A percentile compares a stretch with the other conserved stretches of the same genome.
Conservation (phyloP, 768 basidiomycete genomes). For the Leccinum aurantiacum region DNA sequence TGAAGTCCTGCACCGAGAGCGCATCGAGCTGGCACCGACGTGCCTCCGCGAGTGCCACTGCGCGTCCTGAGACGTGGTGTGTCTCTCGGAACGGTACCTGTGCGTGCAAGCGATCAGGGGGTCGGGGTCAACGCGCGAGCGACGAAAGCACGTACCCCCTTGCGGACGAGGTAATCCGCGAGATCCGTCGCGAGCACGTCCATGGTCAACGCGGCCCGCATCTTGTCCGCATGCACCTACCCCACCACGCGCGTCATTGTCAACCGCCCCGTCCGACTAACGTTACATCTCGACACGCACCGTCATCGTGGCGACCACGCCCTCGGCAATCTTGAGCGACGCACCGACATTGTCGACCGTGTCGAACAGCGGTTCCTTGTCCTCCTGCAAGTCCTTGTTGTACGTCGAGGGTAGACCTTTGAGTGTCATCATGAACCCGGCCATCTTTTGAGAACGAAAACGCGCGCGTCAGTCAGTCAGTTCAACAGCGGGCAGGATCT, state of each 20-base stretch:
- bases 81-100: slow-evolving; percentile 98
- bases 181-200: slow-evolving; percentile 99
- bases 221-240: slow-evolving; percentile 87
- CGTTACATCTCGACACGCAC: background rate
- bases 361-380: slow-evolving; percentile 97
- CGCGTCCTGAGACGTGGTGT: slow-evolving; percentile 95
- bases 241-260: background rate
- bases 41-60: slow-evolving; percentile 91
- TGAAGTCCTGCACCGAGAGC: slow-evolving; percentile 77
- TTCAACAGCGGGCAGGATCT: background rate
- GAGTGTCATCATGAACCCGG: slow-evolving; percentile 95
- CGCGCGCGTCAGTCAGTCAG: background rate
- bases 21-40: slow-evolving; percentile 78
- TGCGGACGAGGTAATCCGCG: slow-evolving; percentile 97
- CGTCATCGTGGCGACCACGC: slow-evolving; percentile 88
- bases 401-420: slow-evolving; percentile 98
- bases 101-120: background rate
- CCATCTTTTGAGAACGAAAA: slow-evolving; percentile 60
- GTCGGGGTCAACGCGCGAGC: background rate
- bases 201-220: slow-evolving; percentile 89
- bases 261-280: background rate
- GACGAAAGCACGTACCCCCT: slow-evolving; percentile 68
- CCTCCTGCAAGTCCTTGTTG: slow-evolving; percentile 99
- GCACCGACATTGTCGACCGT: slow-evolving; percentile 86
- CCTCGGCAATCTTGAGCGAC: slow-evolving; percentile 89